phyloP scores from a whole-genome alignment of 1,284 basidiomycete genomes.

The Apiotrichum gamsii region DNA sequence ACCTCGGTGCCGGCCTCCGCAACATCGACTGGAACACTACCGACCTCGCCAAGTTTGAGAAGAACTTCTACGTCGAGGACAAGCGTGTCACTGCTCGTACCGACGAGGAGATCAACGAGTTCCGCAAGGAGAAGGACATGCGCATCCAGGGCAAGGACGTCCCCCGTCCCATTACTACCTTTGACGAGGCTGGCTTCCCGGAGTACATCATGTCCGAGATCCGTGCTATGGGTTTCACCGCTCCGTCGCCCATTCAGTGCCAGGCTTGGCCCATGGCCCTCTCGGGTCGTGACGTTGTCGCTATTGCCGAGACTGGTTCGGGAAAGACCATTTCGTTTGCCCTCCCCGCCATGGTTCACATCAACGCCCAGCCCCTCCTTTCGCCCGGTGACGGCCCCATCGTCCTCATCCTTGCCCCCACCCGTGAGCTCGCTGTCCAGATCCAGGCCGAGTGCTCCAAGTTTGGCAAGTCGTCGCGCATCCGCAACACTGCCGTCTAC shows the following conservation, averaged over 20 bases:
- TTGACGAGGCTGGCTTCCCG: constrained; percentile 93
- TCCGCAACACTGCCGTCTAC: constrained; percentile 97
- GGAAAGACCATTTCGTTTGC: constrained; percentile 98
- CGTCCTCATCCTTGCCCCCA: constrained; percentile 91
- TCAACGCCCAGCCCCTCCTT: constrained; percentile 96
- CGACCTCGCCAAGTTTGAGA: constrained; percentile 73
- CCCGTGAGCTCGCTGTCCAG: constrained; percentile 96
- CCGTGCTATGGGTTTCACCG: constrained; percentile 81
- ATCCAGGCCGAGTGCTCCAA: constrained; percentile 98
- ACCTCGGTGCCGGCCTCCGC: constrained; percentile 75
- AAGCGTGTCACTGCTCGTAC: constrained; percentile 69
- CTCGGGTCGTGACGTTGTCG: constrained; percentile 87
- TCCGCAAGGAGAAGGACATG: constrained; percentile 79
- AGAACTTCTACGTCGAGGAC: constrained; percentile 87
- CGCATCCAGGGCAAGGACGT: constrained; percentile 82
- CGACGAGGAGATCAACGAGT: constrained; percentile 83
- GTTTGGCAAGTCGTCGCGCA: constrained; percentile 93
- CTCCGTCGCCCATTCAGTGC: constrained; percentile 92
- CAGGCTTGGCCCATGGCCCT: constrained; percentile 99
- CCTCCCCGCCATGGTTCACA: constrained; percentile 97
- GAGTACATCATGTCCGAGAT: constrained; percentile 94
- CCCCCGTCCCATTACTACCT: constrained; percentile 82
- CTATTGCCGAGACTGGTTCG: constrained; percentile 93
- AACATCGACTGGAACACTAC: constrained; percentile 73
- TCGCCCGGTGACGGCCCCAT: constrained; percentile 94